Conservation (phyloP, 2,329 filamentous ascomycete genomes). For the Colletotrichum karsti region DNA sequence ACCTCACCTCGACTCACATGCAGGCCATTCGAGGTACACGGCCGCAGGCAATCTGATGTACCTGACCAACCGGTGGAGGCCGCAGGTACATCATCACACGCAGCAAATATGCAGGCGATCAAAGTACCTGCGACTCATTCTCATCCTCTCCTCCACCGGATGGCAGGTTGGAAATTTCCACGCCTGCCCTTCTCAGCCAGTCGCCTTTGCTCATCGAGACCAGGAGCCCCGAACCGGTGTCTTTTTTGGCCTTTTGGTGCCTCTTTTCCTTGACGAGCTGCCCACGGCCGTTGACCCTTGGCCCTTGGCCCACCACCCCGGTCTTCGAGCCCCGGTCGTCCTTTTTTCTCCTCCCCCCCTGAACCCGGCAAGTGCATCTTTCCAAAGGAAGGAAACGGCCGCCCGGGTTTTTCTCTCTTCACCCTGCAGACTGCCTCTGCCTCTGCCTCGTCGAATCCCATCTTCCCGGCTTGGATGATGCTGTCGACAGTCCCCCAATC, state of each 20-base stretch:
- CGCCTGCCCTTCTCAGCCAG: slow-evolving; percentile 17
- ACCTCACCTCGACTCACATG: not conserved
- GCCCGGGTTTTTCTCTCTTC: slow-evolving; percentile 6
- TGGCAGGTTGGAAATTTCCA: slow-evolving; percentile 24
- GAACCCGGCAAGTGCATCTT: slow-evolving; percentile 13
- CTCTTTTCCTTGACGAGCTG: slow-evolving; percentile 12
- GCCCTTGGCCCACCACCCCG: not conserved
- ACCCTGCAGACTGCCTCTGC: not conserved
- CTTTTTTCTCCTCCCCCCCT: not conserved
- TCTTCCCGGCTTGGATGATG: not conserved
- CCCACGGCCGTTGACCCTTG: not conserved
- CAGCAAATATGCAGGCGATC: slow-evolving; percentile 21
- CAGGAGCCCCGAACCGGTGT: slow-evolving; percentile 14
- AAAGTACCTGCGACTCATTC: slow-evolving; percentile 24
- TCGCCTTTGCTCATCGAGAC: not conserved
- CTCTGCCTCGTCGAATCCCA: not conserved
- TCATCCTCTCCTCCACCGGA: slow-evolving; percentile 16
- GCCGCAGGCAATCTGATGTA: not conserved
- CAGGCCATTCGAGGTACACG: not conserved
- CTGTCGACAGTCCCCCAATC: not conserved
- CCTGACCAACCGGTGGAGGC: not conserved
- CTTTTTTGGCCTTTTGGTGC: not conserved
- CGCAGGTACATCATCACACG: not conserved
- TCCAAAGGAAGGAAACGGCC: slow-evolving; percentile 23
- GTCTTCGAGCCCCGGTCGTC: slow-evolving; percentile 1